Percentiles rank a stretch among this genome's conserved stretches.
Conservation (phyloP, 1,284 basidiomycete genomes). For the Clitocybe nebularis region DNA sequence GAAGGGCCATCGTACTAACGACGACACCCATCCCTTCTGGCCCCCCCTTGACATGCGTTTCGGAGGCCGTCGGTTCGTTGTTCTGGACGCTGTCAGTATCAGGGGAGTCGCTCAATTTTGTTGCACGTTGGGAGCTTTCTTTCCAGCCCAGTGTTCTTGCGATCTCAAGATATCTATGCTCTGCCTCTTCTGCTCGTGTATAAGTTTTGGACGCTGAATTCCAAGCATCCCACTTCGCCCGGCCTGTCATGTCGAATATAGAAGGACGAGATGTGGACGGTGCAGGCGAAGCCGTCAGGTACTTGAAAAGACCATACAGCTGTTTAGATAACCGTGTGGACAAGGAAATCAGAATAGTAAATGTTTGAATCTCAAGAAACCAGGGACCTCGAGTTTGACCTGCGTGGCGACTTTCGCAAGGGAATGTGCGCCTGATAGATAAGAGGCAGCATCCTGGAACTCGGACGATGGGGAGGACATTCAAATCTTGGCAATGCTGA, state of each 20-base stretch:
- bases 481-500: no score
- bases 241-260: conserved; percentile 74
- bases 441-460: conserved; percentile 61
- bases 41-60: conserved; percentile 23
- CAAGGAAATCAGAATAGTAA: conserved; percentile 22
- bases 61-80: conserved; percentile 17
- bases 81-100: conserved; percentile 21
- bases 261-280: conserved; percentile 67
- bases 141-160: conserved; percentile 70
- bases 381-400: conserved; percentile 71
- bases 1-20: conserved; percentile 58
- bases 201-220: conserved; percentile 48
- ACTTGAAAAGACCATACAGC: conserved; percentile 88
- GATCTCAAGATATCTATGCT: conserved; percentile 66
- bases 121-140: conserved; percentile 27
- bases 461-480: conserved; percentile 48
- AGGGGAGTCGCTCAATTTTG: conserved; percentile 8
- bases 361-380: conserved; percentile 28
- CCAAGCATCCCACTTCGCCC: conserved; percentile 92
- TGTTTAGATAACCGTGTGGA: conserved; percentile 31
- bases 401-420: conserved; percentile 49
- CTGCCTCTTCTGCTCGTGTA: conserved; percentile 39
- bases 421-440: conserved; percentile 55
- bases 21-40: conserved; percentile 52
- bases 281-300: conserved; percentile 53